Evolutionary conservation across 2,329 filamentous ascomycete species (phyloP), one percentile per base, ranked within the genome.

Genomic region (Cercospora sp.): DNA sequence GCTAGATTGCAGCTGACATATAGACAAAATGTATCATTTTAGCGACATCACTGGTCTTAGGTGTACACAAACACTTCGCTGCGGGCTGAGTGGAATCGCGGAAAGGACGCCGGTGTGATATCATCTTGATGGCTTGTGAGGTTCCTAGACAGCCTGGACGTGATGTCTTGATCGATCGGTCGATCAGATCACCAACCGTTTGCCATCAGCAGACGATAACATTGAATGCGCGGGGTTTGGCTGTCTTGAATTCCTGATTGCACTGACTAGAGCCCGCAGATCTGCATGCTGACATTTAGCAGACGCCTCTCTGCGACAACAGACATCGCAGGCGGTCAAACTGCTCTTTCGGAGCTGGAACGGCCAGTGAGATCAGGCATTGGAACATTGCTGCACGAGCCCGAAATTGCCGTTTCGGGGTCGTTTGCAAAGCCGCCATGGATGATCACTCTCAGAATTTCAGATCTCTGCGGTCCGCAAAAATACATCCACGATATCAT

Each of bases 1-100:
- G 58, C 61, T 64, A 67, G 61, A 62, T 61, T 33, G 61, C 59
- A 33, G 60, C 53, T 66, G 66, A 48, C 60, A 64, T 64, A 66
- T 63, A 67, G 58, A 65, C 39, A 42, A 59, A 65, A 62, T 65
- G 63, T 65, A 65, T 65, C 20, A 65, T 60, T 60, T 55, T 55
- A 55, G 48, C 48, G 23, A 55, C 48, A 26, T 30, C 10, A 30
- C 48, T 26, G 20, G 48, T 55, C 23, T 28, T 13, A 55, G 48
- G 23, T 6, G 5, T 13, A 48, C 45, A 30, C 2, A 2, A 2
- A 2, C 5, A 7, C 12, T 28, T 13, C 20, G 45, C 20, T 1
- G 9, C 16, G 23, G 7, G 13, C 12, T 9, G 12, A 13, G 7
- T 16, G 16, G 23, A 16, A 55, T 23, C 9, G 45, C 20, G 18